These are phyloP conservation scores for Oryza brachyantha DNA, from an alignment of 176 grass and related monocot species.

Conservation along the genomic window DNA sequence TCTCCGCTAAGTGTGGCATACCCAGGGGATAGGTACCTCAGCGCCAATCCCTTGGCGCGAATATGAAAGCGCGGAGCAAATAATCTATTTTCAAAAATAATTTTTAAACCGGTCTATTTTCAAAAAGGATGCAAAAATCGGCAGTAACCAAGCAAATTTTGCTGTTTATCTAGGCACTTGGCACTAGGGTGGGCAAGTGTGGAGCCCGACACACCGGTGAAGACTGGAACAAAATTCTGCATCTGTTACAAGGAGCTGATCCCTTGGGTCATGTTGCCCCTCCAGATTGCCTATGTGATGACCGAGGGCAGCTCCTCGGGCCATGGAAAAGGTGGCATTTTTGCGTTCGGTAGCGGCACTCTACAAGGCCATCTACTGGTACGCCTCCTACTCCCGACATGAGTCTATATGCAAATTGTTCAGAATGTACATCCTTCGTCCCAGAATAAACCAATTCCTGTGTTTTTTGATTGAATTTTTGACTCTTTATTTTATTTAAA, in stretches of 20 bases:
- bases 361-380: constrained; percentile 69
- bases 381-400: neutral
- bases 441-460: no score
- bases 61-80: no score
- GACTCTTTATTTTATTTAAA: no score
- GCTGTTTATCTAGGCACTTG: constrained; percentile 45
- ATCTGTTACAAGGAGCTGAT: constrained; percentile 74
- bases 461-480: no score
- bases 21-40: no score
- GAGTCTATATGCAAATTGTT: neutral
- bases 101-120: no score
- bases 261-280: constrained; percentile 87
- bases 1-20: no score
- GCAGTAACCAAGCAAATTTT: neutral
- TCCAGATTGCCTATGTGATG: constrained; percentile 59
- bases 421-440: no score
- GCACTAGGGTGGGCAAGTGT: constrained; percentile 62
- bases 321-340: constrained; percentile 2
- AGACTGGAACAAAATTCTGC: constrained; percentile 54
- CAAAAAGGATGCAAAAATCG: no score
- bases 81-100: no score
- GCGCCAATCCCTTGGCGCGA: no score
- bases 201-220: constrained; percentile 50
- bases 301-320: neutral
- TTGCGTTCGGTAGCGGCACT: constrained; percentile 69